A percentile compares a stretch with the other conserved stretches of the same genome.
Conservation (phyloP, 805 yeast genomes). For the Candida easanensis region DNA sequence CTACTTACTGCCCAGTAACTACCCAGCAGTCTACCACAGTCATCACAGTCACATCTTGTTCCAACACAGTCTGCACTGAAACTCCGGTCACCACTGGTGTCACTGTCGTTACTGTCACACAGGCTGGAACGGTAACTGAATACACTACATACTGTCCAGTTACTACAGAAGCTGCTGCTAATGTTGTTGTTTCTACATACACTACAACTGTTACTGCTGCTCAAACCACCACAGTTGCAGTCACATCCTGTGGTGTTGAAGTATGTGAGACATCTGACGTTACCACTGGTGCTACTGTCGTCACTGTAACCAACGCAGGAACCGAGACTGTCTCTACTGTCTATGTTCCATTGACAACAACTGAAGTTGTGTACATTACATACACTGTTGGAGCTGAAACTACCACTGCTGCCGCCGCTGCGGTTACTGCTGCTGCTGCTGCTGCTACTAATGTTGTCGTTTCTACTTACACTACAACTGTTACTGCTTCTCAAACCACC, state of each 20-base stretch:
- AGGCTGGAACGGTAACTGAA: too few relatives aligned
- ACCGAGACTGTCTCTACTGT: too few relatives aligned
- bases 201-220: not conserved
- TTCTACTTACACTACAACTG: not conserved
- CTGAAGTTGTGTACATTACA: not conserved
- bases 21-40: too few relatives aligned
- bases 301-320: too few relatives aligned
- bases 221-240: slow-evolving; percentile 9
- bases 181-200: not conserved
- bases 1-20: slow-evolving; percentile 24
- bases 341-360: too few relatives aligned
- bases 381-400: not conserved
- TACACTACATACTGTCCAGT: too few relatives aligned
- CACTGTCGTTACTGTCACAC: too few relatives aligned
- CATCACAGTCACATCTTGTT: too few relatives aligned
- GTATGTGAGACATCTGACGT: not conserved
- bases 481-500: not conserved
- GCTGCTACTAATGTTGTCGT: too few relatives aligned
- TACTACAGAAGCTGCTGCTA: not conserved
- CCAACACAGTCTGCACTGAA: too few relatives aligned
- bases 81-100: too few relatives aligned
- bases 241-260: slow-evolving; percentile 3
- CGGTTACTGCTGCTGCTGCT: too few relatives aligned
- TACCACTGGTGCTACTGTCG: slow-evolving; percentile 2
- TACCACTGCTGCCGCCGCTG: not conserved